Evolutionary conservation across 2,329 filamentous ascomycete genomes (phyloP).

Genomic region (Arachnomyces sp.): DNA sequence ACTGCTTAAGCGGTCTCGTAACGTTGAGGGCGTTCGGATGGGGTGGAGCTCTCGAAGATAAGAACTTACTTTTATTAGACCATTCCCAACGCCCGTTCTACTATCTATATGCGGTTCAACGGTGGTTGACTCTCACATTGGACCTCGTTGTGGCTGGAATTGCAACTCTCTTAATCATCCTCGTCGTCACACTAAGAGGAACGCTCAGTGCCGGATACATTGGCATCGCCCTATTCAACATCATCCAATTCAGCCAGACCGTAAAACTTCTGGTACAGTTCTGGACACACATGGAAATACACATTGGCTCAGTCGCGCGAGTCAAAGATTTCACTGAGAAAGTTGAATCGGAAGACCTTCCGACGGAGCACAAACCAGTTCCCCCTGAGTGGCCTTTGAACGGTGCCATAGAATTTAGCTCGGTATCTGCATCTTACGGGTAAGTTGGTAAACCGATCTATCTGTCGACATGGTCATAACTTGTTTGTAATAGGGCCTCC

Average conservation of each 20-base stretch:
- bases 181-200: slow-evolving; percentile 39
- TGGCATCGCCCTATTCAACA: slow-evolving; percentile 46
- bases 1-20: slow-evolving; percentile 47
- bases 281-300: slow-evolving; percentile 50
- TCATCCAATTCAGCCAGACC: slow-evolving; percentile 46
- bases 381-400: slow-evolving; percentile 29
- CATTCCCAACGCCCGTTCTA: slow-evolving; percentile 51
- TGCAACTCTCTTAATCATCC: slow-evolving; percentile 40
- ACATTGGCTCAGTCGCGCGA: slow-evolving; percentile 47
- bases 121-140: slow-evolving; percentile 45
- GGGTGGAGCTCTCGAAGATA: slow-evolving; percentile 36
- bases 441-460: slow-evolving; percentile 11
- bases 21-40: slow-evolving; percentile 52
- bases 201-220: slow-evolving; percentile 42
- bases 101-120: slow-evolving; percentile 48
- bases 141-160: slow-evolving; percentile 43
- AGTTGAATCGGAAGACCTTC: slow-evolving; percentile 31
- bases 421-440: slow-evolving; percentile 30
- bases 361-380: slow-evolving; percentile 26
- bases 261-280: slow-evolving; percentile 40
- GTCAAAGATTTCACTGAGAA: slow-evolving; percentile 42
- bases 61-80: slow-evolving; percentile 44
- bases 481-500: slow-evolving; percentile 4
- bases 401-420: slow-evolving; percentile 30
- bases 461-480: slow-evolving; percentile 11